A percentile compares a stretch with the other conserved stretches of the same genome.
phyloP scores from a whole-genome alignment of 306 rosid species.

The Fragaria nilgerrensis region DNA sequence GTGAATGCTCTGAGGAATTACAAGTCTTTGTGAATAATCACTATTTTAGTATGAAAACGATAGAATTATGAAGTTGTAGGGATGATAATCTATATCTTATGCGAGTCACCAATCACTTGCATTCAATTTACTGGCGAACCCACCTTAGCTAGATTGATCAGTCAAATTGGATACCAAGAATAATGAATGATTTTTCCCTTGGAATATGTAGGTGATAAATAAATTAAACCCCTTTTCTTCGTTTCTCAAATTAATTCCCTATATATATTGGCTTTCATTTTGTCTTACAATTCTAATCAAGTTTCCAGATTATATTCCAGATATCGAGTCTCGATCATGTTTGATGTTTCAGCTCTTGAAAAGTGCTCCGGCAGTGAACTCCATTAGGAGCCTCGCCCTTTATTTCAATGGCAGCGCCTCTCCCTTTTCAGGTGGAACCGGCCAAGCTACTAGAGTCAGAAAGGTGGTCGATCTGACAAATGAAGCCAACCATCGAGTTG shows the following conservation, averaged over 20 bases:
- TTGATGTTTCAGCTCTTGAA: background rate
- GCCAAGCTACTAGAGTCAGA: background rate
- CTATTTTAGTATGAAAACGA: background rate
- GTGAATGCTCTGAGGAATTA: conserved; percentile 9
- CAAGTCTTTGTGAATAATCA: conserved; percentile 10
- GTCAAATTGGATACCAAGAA: background rate
- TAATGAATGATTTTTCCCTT: background rate
- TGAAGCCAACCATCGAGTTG: too few species aligned
- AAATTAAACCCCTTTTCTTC: too few species aligned
- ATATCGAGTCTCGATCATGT: too few species aligned
- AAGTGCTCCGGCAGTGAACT: background rate
- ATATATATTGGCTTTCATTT: too few species aligned
- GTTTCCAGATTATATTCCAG: too few species aligned
- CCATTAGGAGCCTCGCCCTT: background rate
- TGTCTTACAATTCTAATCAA: too few species aligned
- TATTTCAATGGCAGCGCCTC: background rate
- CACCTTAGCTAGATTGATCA: background rate
- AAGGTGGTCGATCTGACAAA: background rate
- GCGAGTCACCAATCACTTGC: background rate
- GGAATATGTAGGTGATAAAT: background rate
- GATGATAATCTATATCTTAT: background rate
- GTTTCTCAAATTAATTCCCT: too few species aligned
- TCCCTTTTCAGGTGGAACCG: background rate
- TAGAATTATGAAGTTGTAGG: background rate
- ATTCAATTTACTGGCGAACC: background rate